phyloP scores from a whole-genome alignment of 2,329 filamentous ascomycete genomes.

The Phaeosphaeriaceae sp. region DNA sequence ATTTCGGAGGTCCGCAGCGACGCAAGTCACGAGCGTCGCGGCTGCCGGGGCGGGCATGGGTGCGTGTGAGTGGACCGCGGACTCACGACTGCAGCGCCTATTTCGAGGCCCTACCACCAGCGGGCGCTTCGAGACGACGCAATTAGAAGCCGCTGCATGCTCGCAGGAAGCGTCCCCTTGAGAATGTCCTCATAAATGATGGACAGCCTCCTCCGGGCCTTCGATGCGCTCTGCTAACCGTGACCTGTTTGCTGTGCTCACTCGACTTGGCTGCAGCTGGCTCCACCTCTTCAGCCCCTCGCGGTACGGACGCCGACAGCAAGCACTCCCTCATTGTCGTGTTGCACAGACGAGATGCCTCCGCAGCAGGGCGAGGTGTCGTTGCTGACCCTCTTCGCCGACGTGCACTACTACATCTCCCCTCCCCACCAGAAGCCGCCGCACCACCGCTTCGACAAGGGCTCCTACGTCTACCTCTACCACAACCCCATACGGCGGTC shows the following conservation, averaged over 20 bases:
- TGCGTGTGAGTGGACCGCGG: background rate
- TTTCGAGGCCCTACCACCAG: constrained; percentile 19
- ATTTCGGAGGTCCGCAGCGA: constrained; percentile 39
- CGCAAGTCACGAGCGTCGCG: constrained; percentile 27
- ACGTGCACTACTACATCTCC: constrained; percentile 80
- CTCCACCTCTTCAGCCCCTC: constrained; percentile 9
- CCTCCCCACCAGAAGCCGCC: constrained; percentile 70
- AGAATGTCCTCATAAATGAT: constrained; percentile 4
- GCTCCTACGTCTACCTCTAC: constrained; percentile 81
- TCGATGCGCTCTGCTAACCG: constrained; percentile 13
- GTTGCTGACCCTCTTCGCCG: constrained; percentile 66
- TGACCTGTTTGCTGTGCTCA: constrained; percentile 16
- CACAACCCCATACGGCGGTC: constrained; percentile 72
- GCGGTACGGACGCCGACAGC: background rate
- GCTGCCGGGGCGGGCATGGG: background rate
- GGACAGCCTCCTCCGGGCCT: constrained; percentile 25
- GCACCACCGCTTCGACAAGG: constrained; percentile 83
- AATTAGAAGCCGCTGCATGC: constrained; percentile 38
- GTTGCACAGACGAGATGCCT: constrained; percentile 53
- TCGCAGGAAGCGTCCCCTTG: constrained; percentile 11
- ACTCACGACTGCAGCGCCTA: constrained; percentile 12
- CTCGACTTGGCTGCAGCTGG: constrained; percentile 3
- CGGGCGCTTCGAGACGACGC: constrained; percentile 45
- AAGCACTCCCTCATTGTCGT: constrained; percentile 1
- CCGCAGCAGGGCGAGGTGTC: constrained; percentile 56